Conservation (phyloP, 768 basidiomycete genomes). For the Auricularia heimuer region DNA sequence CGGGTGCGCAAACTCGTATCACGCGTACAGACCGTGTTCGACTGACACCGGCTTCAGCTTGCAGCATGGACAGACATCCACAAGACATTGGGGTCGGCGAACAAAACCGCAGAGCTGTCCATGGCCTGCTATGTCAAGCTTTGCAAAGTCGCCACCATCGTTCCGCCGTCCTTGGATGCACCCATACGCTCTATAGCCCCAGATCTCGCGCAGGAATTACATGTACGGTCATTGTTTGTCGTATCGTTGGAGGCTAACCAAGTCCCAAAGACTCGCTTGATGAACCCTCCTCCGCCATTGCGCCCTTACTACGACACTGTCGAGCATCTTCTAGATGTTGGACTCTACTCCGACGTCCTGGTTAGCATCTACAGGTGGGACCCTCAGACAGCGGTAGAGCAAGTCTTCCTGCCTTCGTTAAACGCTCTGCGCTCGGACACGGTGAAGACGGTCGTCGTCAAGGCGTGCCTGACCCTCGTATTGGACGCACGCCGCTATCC, state of each 20-base stretch:
- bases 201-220: conserved; percentile 74
- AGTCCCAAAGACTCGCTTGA: conserved; percentile 13
- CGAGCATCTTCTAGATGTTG: conserved; percentile 61
- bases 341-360: conserved; percentile 64
- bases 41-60: background rate
- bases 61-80: conserved; percentile 30
- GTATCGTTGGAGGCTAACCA: conserved; percentile 13
- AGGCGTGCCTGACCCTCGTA: conserved; percentile 58
- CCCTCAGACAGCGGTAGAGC: conserved; percentile 48
- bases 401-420: conserved; percentile 53
- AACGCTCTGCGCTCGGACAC: conserved; percentile 73
- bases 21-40: background rate
- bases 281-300: conserved; percentile 23
- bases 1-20: background rate
- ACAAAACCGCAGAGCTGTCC: conserved; percentile 56
- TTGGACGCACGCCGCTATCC: conserved; percentile 42
- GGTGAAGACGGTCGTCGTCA: conserved; percentile 67
- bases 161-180: conserved; percentile 42
- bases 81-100: conserved; percentile 43
- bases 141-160: conserved; percentile 56
- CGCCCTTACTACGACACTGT: conserved; percentile 58
- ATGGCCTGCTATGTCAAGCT: conserved; percentile 69
- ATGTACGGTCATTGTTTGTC: conserved; percentile 34
- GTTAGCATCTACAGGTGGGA: conserved; percentile 64
- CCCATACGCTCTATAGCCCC: conserved; percentile 55